These are phyloP conservation scores for Wickerhamomyces rabaulensis DNA, from an alignment of 805 yeast genomes.

Conservation along the genomic window DNA sequence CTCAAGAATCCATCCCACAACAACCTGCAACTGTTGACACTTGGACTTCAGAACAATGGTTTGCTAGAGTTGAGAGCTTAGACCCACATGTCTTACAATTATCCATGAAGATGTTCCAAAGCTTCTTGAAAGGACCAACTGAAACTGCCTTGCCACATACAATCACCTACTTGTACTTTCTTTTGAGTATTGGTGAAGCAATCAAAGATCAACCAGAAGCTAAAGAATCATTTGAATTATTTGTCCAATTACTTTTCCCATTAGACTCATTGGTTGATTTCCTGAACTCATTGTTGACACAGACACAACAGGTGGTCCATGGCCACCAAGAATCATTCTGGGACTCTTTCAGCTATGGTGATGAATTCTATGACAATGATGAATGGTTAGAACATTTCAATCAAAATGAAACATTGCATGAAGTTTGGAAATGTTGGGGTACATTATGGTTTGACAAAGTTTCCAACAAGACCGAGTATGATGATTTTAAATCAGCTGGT, in stretches of 20 bases:
- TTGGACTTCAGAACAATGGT: constrained; percentile 1
- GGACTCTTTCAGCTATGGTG: constrained; percentile 11
- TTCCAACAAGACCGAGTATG: constrained; percentile 46
- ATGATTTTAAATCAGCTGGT: constrained; percentile 47
- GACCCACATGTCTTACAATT: constrained; percentile 55
- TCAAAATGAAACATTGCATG: constrained; percentile 59
- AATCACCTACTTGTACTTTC: constrained; percentile 71
- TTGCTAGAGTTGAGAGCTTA: background rate
- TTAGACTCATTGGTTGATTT: constrained; percentile 63
- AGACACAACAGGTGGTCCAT: constrained; percentile 15
- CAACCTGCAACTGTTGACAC: background rate
- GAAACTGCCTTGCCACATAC: constrained; percentile 67
- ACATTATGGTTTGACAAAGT: constrained; percentile 71
- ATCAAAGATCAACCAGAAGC: constrained; percentile 40
- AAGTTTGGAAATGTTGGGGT: constrained; percentile 85
- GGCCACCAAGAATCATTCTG: constrained; percentile 7
- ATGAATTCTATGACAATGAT: constrained; percentile 20
- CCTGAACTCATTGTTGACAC: constrained; percentile 49
- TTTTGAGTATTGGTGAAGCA: constrained; percentile 58
- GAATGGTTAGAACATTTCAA: constrained; percentile 41
- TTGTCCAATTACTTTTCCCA: constrained; percentile 56
- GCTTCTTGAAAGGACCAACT: constrained; percentile 63
- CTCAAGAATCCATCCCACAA: background rate
- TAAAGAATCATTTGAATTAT: constrained; percentile 41
- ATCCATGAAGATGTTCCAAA: constrained; percentile 60